Conservation (phyloP, 768 basidiomycete species). For the Podaxis sp. region DNA sequence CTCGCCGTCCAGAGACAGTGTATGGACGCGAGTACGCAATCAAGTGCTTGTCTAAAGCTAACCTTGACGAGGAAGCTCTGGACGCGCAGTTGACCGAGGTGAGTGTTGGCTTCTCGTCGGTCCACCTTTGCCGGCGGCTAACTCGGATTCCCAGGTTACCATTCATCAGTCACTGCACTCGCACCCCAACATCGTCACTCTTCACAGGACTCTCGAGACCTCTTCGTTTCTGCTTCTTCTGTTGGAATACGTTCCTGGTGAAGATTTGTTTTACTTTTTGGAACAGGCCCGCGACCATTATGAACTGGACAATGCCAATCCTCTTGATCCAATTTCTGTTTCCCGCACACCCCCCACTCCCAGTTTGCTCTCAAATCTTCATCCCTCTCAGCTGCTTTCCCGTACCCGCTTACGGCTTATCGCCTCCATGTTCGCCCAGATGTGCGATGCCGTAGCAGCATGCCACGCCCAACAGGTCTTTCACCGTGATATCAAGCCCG, state of each 20-base stretch:
- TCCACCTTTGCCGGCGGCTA: constrained; percentile 15
- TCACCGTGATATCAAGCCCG: constrained; percentile 98
- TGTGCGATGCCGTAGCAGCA: constrained; percentile 96
- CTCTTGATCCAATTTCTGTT: constrained; percentile 38
- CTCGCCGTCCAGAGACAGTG: constrained; percentile 33
- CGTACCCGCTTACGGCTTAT: constrained; percentile 88
- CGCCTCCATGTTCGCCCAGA: constrained; percentile 96
- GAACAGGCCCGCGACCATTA: constrained; percentile 92
- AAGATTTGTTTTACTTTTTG: constrained; percentile 97
- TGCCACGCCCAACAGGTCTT: constrained; percentile 91
- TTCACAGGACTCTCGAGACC: constrained; percentile 92
- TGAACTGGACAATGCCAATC: constrained; percentile 45
- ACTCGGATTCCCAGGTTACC: constrained; percentile 56
- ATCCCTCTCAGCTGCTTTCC: constrained; percentile 79
- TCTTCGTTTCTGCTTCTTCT: constrained; percentile 88
- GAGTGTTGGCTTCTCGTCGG: constrained; percentile 17
- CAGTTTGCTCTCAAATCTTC: constrained; percentile 80
- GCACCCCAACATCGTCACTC: constrained; percentile 93
- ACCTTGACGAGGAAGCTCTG: constrained; percentile 86
- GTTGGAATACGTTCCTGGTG: constrained; percentile 93
- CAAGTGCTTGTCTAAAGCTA: constrained; percentile 93
- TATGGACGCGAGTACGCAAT: constrained; percentile 90
- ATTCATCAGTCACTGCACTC: constrained; percentile 91
- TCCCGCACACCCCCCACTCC: constrained; percentile 91
- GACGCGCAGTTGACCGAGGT: constrained; percentile 91